Evolutionary conservation across 257 asterid genomes (phyloP).

Genomic region (Solanum virginianum): DNA sequence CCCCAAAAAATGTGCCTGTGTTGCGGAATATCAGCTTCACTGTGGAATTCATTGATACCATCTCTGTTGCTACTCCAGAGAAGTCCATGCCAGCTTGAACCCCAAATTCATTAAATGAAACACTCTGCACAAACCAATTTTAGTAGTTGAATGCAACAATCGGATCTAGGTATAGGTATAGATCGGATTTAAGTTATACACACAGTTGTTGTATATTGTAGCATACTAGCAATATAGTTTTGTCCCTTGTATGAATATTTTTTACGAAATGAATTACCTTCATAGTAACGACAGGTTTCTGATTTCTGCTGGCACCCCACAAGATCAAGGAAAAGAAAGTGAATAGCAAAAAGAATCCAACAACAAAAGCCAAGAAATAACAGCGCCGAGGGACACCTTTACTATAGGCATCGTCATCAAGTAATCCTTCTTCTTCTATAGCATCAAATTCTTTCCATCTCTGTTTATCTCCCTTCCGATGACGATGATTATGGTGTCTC

Average conservation of each 20-base stretch:
- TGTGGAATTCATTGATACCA: slow-evolving; percentile 72
- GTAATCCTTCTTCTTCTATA: slow-evolving; percentile 84
- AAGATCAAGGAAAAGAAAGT: slow-evolving; percentile 63
- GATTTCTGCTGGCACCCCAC: slow-evolving; percentile 93
- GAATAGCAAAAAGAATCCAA: slow-evolving; percentile 58
- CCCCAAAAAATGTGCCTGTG: slow-evolving; percentile 76
- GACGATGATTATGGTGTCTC: slow-evolving; percentile 17
- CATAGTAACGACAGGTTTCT: slow-evolving; percentile 71
- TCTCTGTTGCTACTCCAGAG: slow-evolving; percentile 70
- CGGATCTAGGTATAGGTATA: not conserved
- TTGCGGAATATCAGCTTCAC: slow-evolving; percentile 46
- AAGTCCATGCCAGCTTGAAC: slow-evolving; percentile 71
- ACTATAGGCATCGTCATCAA: slow-evolving; percentile 44
- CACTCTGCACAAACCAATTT: slow-evolving; percentile 43
- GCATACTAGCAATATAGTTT: not conserved
- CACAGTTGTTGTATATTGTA: too few relatives aligned
- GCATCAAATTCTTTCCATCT: slow-evolving; percentile 79
- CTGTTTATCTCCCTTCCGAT: slow-evolving; percentile 31
- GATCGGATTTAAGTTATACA: not conserved
- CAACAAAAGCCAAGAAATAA: slow-evolving; percentile 48
- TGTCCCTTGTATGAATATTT: not conserved
- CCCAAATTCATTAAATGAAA: slow-evolving; percentile 45
- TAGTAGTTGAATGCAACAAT: not conserved
- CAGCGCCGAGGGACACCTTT: slow-evolving; percentile 54
- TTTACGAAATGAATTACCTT: slow-evolving; percentile 18